Conservation (phyloP, 352 stramenopile genomes). For the Pythium vanterpoolii region DNA sequence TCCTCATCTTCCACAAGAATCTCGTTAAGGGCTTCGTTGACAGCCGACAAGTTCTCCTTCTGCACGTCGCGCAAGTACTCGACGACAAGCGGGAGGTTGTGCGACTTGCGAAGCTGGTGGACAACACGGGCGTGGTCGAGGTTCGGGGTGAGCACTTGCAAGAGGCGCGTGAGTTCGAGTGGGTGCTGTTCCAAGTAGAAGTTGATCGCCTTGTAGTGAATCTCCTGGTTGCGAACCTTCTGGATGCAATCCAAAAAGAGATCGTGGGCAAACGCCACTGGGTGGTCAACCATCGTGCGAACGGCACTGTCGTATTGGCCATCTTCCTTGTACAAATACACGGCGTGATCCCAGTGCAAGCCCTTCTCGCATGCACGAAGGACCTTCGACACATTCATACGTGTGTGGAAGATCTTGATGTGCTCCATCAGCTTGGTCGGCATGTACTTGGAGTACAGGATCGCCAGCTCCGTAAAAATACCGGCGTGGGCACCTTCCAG, state of each 20-base stretch:
- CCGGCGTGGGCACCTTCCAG: conserved; percentile 98
- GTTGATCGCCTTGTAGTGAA: conserved; percentile 99
- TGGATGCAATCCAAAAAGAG: conserved; percentile 99
- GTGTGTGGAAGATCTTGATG: conserved; percentile 99
- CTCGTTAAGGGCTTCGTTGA: conserved; percentile 99
- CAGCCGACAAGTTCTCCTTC: conserved; percentile 97
- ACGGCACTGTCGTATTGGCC: conserved; percentile 99
- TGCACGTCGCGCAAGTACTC: conserved; percentile 99
- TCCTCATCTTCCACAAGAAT: conserved; percentile 96
- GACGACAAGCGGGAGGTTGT: conserved; percentile 96
- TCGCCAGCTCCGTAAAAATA: conserved; percentile 99
- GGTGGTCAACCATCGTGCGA: conserved; percentile 99
- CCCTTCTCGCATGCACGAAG: conserved; percentile 97
- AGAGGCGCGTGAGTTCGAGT: conserved; percentile 94
- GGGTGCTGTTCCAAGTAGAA: conserved; percentile 99
- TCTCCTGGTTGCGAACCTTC: conserved; percentile 99
- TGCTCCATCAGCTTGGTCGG: conserved; percentile 99
- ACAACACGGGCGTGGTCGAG: conserved; percentile 98
- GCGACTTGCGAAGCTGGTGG: conserved; percentile 96
- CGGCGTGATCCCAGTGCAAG: conserved; percentile 97
- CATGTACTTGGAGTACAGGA: conserved; percentile 99
- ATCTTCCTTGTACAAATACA: conserved; percentile 99
- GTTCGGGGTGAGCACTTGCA: conserved; percentile 98
- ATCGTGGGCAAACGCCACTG: conserved; percentile 96
- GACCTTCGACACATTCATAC: conserved; percentile 99